phyloP scores from a whole-genome alignment of 768 basidiomycete genomes.

The Trametes punicea region DNA sequence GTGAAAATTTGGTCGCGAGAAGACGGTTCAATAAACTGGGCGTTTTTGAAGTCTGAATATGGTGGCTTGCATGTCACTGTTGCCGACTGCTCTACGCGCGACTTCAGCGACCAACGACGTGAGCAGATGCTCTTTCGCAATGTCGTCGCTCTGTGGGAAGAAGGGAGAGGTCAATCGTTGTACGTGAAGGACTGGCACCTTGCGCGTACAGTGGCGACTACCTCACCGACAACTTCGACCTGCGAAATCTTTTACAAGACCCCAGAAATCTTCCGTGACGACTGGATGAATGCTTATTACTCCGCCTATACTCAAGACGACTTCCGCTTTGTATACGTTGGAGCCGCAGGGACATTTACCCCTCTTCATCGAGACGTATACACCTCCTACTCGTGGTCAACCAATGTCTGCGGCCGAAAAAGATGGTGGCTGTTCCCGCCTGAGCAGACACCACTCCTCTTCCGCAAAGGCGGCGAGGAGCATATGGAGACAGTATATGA shows the following conservation, averaged over 20 bases:
- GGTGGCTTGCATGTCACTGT: conserved; percentile 24
- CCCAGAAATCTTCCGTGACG: conserved; percentile 28
- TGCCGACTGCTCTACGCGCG: conserved; percentile 25
- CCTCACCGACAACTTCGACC: background rate
- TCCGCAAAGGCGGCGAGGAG: conserved; percentile 20
- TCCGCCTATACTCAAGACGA: conserved; percentile 27
- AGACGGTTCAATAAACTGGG: conserved; percentile 21
- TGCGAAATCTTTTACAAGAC: conserved; percentile 24
- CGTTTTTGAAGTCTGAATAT: conserved; percentile 16
- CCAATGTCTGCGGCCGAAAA: conserved; percentile 28
- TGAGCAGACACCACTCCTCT: conserved; percentile 22
- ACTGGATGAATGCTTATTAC: conserved; percentile 33
- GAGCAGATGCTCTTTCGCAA: conserved; percentile 19
- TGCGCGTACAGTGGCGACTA: conserved; percentile 15
- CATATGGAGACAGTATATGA: conserved; percentile 22
- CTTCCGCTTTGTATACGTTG: conserved; percentile 31
- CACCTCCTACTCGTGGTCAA: conserved; percentile 32
- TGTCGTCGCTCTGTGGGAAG: conserved; percentile 24
- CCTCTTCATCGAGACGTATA: conserved; percentile 31
- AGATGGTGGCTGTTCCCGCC: conserved; percentile 32
- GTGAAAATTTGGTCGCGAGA: conserved; percentile 12
- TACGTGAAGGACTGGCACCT: conserved; percentile 33
- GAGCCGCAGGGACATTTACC: conserved; percentile 28
- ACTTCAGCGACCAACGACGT: conserved; percentile 27
- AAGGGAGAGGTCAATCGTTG: conserved; percentile 17